Base-by-base conservation (phyloP, 2,329 filamentous ascomycete genomes). In the Cylindrodendrum hubeiense region DNA sequence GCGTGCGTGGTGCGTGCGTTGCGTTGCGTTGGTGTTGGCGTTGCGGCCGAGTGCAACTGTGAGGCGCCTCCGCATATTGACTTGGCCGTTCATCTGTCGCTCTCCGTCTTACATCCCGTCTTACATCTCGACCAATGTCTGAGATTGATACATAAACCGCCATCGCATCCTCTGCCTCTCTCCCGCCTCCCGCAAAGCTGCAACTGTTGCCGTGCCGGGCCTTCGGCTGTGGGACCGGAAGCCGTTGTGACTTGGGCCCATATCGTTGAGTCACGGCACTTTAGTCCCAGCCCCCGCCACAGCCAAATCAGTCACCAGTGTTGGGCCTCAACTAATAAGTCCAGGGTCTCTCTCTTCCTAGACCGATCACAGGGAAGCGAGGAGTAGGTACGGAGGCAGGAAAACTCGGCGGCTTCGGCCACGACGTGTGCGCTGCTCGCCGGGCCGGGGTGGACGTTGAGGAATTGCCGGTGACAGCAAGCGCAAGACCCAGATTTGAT, bases 211-310 rank as follows among this genome's bases (percentile, higher is more conserved):
- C 67, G 41, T 56, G 56, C 63, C 52, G 54, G 66, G 47, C 63
- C 58, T 60, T 61, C 54, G 47, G 55, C 50, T 71, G 69, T 73
- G 71, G 71, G 57, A 71, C 69, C 66, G 57, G 61, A 65, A 68
- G 62, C 67, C 60, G 67, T 71, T 68, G 51, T 66, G 63, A 65
- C 57, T 56, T 54, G 55, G 57, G 46, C 51, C 58, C 49, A 53
- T 69, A 63, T 34, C 50, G 60, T 70, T 71, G 63, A 74, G 58
- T 74, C 70, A 74, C 69, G 56, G 52, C 57, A 66, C 63, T 60
- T 66, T 67, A 58, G 55, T 64, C 60, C 60, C 52, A 47, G 60
- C 60, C 55, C 49, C 53, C 64, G 44, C 50, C 41, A 56, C 52
- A 53, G 41, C 49, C 39, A 53, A 28, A 50, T 37, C 47, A 30